Base-by-base conservation (phyloP, 305 asterid species). In the Plantago lanceolata region DNA sequence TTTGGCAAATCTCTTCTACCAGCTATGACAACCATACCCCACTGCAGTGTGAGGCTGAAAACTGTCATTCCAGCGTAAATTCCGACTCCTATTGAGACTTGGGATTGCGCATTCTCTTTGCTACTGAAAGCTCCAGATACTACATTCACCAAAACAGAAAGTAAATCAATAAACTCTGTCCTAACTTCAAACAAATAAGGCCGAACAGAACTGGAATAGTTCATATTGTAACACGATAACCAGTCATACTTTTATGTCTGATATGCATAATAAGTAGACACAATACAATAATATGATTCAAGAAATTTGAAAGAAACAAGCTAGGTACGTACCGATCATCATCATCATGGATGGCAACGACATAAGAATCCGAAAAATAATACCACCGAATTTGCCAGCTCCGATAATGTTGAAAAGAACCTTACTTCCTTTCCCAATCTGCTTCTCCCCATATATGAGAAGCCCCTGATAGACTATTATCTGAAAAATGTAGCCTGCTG, bases 31-130 rank as follows among this genome's bases (percentile, higher is more conserved):
- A 85, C 79, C 49, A 69, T 60, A 20, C 84, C 85, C 90, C 90
- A 81, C 18, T 81, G 83, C 14, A 79, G 24, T 0, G 88, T 83
- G 2, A 83, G 88, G 24, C 74, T 73, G 21, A 83, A 76, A 19
- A 83, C 84, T 0, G 85, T 85, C 58, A 76, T 76, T 55, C 94
- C 94, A 7, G 85, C 80, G 17, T 70, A 81, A 14, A 82, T 71
- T 3, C 87, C 89, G 4, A 85, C 79, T 56, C 81, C 87, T 19
- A 73, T 73, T 9, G 93, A 83, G 54, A 83, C 87, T 48, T 69
- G 76, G 8, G 73, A 35, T 68, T 81, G 80, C 5, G 93, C 89
- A 17, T 53, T 49, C 75, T 69, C 80, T 70, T 66, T 79, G 70
- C 59, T 68, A 24, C 79, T 67, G 73, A 68, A 77, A 61, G 83